phyloP scores from a whole-genome alignment of 345 rosid species.

The Sisymbrium altissimum region DNA sequence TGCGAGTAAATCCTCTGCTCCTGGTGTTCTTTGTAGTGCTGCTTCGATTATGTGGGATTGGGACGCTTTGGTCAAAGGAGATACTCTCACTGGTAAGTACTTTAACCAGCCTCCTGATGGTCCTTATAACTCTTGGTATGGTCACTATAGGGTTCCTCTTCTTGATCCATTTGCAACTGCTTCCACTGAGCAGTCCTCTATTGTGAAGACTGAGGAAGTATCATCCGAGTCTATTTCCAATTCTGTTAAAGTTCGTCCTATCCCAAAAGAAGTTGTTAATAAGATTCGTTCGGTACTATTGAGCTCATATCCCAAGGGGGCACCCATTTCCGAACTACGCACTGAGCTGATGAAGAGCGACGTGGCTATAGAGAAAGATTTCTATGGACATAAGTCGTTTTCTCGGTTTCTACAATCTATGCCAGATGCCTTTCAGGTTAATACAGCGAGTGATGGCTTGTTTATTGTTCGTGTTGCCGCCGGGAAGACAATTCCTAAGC shows the following conservation, averaged over 20 bases:
- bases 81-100: constrained; percentile 50
- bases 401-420: constrained; percentile 57
- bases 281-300: constrained; percentile 52
- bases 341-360: constrained; percentile 44
- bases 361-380: constrained; percentile 50
- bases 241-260: constrained; percentile 26
- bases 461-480: constrained; percentile 28
- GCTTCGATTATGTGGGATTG: constrained; percentile 97
- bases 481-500: constrained; percentile 20
- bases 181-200: constrained; percentile 32
- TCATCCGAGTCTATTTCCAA: constrained; percentile 19
- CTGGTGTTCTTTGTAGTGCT: constrained; percentile 79
- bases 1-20: constrained; percentile 51
- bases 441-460: constrained; percentile 40
- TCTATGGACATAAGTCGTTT: constrained; percentile 68
- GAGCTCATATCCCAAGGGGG: constrained; percentile 52
- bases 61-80: constrained; percentile 59
- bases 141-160: constrained; percentile 63
- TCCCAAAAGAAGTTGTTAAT: constrained; percentile 49
- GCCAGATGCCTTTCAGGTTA: constrained; percentile 55
- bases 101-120: constrained; percentile 98
- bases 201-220: constrained; percentile 27
- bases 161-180: constrained; percentile 54
- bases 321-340: constrained; percentile 47
- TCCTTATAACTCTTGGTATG: constrained; percentile 95